Evolutionary conservation across 2,329 filamentous ascomycete species (phyloP).

Genomic region (Claviceps sp.): DNA sequence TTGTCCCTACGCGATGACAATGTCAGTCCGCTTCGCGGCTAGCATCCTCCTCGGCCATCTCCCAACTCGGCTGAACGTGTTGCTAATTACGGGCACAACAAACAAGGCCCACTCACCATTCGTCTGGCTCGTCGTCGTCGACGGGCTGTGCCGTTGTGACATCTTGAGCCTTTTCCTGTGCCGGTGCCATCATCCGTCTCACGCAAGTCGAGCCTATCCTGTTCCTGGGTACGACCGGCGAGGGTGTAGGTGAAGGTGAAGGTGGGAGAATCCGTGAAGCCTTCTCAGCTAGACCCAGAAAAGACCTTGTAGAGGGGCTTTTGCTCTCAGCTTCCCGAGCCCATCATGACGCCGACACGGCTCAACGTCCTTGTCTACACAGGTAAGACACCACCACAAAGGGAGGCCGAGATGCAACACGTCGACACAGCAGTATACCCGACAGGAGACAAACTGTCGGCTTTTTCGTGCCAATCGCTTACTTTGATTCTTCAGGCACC

Average conservation of each 20-base stretch:
- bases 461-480: background rate
- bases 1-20: constrained; percentile 58
- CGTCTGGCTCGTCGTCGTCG: constrained; percentile 72
- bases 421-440: too few relatives aligned
- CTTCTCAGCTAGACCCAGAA: background rate
- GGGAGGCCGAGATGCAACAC: too few relatives aligned
- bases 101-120: constrained; percentile 52
- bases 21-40: background rate
- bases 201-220: background rate
- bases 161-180: constrained; percentile 28
- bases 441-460: background rate
- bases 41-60: too few relatives aligned
- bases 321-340: constrained; percentile 1
- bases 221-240: background rate
- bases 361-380: constrained; percentile 92
- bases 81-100: too few relatives aligned
- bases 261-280: background rate
- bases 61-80: too few relatives aligned
- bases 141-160: constrained; percentile 22
- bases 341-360: constrained; percentile 49
- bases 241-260: background rate
- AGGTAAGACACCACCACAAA: constrained; percentile 35
- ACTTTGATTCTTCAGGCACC: constrained; percentile 42
- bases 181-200: constrained; percentile 31
- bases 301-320: background rate